Evolutionary conservation across 768 basidiomycete species (phyloP).

Genomic region (Phanerodontia chrysosporium): DNA sequence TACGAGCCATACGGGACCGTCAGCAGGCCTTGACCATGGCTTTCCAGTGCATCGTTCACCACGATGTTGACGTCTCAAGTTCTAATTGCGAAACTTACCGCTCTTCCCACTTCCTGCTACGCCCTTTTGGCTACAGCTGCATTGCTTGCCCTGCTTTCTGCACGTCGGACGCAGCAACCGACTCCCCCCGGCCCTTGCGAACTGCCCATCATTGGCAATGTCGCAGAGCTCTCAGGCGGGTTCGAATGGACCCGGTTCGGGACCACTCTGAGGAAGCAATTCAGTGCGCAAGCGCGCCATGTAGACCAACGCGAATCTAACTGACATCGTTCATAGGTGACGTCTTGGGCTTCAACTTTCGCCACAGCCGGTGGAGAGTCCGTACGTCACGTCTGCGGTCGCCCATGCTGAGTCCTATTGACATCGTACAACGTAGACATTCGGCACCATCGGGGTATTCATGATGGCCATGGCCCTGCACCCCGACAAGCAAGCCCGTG

Average conservation of each 20-base stretch:
- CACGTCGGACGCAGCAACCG: neutral
- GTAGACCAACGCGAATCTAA: neutral
- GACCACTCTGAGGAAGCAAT: neutral
- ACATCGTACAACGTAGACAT: constrained; percentile 13
- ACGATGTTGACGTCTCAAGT: no score
- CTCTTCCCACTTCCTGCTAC: no score
- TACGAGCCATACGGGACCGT: no score
- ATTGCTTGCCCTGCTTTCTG: no score
- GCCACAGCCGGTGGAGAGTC: constrained; percentile 10
- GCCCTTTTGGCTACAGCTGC: no score
- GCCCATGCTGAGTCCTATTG: neutral
- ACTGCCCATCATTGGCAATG: neutral
- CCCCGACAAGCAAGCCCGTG: constrained; percentile 21
- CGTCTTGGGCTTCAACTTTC: constrained; percentile 13
- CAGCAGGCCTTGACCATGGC: no score
- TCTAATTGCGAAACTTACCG: no score
- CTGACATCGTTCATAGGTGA: neutral
- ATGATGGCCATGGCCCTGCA: constrained; percentile 25
- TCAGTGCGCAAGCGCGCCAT: neutral
- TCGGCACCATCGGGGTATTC: constrained; percentile 18
- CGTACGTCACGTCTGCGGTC: neutral
- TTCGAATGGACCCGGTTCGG: neutral
- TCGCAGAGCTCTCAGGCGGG: neutral
- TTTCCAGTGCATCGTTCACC: no score
- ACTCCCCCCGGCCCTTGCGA: neutral